Base-by-base conservation (phyloP, 1,284 basidiomycete species). In the Taiwanofungus camphoratus region DNA sequence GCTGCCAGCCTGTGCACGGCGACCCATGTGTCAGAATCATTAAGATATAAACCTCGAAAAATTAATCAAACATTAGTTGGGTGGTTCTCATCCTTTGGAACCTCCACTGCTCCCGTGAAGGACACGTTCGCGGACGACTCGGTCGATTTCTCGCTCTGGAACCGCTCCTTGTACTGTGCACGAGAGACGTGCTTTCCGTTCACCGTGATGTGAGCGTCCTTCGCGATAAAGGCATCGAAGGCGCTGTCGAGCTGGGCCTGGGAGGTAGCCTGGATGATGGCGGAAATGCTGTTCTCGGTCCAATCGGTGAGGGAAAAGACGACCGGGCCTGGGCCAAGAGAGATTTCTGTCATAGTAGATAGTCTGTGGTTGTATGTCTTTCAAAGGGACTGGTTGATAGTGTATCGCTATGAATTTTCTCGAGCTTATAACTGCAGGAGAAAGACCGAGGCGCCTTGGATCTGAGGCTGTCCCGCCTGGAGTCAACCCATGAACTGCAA, bases 271-370 rank as follows among this genome's bases (percentile, higher is more conserved):
- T 54, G 33, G 41, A 67, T 58, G 34, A 72, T n/a, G 15, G 60
- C 44, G 1, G 51, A 57, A 48, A 71, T 37, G 39, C 41, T 64
- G 22, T 55, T 46, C 38, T 67, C 44, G 8, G 62, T 59, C 62
- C 62, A 72, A 16, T 53, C 42, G 4, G 62, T 59, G 39, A 72
- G 69, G 3, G 55, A 33, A 18, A 61, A 63, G 46, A 68, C 63
- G 36, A 54, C 52, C 43, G 35, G 39, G 16, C 39, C 37, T 27
- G 37, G 37, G 11, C 22, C 37, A 5, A 39, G 9, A 12, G 24
- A 6, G 21, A 39, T 29, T 18, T 30, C 18, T 11, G 33, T 15
- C 21, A 26, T 42, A 16, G 35, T 26, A 21, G 19, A 26, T 24
- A 29, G 26, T 24, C 19, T 31, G 18, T n/a, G 8, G 8, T 5